Conservation (phyloP, 1,284 basidiomycete genomes). For the Cystobasidium sp. region DNA sequence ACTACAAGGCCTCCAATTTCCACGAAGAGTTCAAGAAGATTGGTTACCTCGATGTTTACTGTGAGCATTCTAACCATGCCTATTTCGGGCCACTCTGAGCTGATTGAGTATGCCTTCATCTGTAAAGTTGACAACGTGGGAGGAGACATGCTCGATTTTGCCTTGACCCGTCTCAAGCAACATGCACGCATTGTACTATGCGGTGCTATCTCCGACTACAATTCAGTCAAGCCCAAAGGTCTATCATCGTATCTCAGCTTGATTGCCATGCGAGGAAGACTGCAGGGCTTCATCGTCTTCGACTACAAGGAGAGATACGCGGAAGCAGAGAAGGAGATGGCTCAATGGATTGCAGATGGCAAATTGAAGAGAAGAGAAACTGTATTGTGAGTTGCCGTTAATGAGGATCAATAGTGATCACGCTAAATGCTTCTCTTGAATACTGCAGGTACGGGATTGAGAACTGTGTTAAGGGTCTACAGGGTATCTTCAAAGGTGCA, state of each 20-base stretch:
- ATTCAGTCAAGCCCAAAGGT: constrained; percentile 55
- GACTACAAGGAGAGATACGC: constrained; percentile 63
- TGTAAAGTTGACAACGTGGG: constrained; percentile 80
- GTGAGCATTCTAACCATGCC: not conserved
- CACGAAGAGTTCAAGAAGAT: constrained; percentile 67
- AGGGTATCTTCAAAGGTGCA: constrained; percentile 46
- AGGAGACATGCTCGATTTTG: constrained; percentile 73
- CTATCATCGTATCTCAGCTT: constrained; percentile 62
- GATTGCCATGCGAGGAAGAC: constrained; percentile 73
- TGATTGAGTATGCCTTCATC: not conserved
- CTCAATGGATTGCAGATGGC: constrained; percentile 65
- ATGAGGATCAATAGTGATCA: not conserved
- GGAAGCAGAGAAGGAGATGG: constrained; percentile 60
- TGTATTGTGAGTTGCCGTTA: constrained; percentile 15
- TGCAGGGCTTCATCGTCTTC: constrained; percentile 78
- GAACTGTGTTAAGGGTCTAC: constrained; percentile 46
- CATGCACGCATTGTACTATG: constrained; percentile 75
- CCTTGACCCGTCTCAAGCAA: constrained; percentile 72
- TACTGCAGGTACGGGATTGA: constrained; percentile 44
- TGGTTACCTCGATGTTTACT: constrained; percentile 62
- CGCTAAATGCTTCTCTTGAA: not conserved
- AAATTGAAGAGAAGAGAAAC: constrained; percentile 75
- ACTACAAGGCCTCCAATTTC: constrained; percentile 74
- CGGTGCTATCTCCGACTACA: constrained; percentile 67
- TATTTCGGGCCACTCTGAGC: too few species aligned